Base-by-base conservation (phyloP, 2,329 filamentous ascomycete species). In the Capronia coronata region DNA sequence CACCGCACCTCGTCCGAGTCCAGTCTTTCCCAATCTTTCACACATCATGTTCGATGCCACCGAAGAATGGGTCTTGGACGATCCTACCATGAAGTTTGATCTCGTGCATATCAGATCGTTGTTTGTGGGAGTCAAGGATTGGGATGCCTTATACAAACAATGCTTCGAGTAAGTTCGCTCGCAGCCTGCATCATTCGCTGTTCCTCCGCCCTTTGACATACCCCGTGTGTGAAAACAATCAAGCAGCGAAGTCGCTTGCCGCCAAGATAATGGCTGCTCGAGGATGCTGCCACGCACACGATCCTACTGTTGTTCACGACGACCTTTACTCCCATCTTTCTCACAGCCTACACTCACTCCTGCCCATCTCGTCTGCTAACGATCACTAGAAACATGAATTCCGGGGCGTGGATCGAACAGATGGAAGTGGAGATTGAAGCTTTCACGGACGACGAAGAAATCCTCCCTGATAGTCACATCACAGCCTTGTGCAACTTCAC, bases 71-170 rank as follows among this genome's bases (percentile, higher is more conserved):
- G 57, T 64, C 2, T 63, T 67, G 41, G 51, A 60, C n/a, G 57
- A 62, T 30, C 52, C 61, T 16, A 49, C 56, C 14, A 56, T 61
- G 22, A 62, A 56, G 18, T 73, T 73, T 51, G 69, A 73, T 49
- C 63, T 72, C 46, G 64, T 73, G 16, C 69, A 72, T 51, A 63
- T 68, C n/a, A 64, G 70, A 37, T 62, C 56, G 11, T 39, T 69
- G 37, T 67, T 67, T 49, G 67, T 63, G n/a, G 62, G 59, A 18
- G 58, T 68, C 19, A 62, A 53, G 10, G 64, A 67, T 44, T 68
- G 65, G 65, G 48, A 56, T 22, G 56, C 53, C 10, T 54, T 69
- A 22, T 68, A 69, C 52, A 55, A 61, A 41, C 60, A 67, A 43
- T 63, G 61, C 38, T 64, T 64, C 40, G 58, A 64, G 64, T 66